phyloP scores from a whole-genome alignment of 306 rosid species.

The Ormosia semicastrata region DNA sequence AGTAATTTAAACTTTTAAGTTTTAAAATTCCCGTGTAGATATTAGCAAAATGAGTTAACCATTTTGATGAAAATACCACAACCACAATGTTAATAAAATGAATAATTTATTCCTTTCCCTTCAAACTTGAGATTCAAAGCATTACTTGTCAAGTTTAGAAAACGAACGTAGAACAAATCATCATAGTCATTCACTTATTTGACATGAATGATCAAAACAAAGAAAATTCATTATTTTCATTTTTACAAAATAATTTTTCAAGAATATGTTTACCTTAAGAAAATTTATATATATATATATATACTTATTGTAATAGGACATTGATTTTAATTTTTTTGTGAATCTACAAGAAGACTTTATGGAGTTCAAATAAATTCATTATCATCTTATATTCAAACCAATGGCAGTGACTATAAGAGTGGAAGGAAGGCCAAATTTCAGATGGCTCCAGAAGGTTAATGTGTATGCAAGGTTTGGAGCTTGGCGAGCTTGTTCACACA shows the following conservation, averaged over 20 bases:
- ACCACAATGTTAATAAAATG: no score
- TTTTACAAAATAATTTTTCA: no score
- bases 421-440: slow-evolving; percentile 85
- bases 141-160: neutral
- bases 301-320: no score
- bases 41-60: no score
- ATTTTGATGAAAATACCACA: neutral
- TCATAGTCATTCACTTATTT: neutral
- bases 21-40: no score
- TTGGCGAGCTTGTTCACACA: slow-evolving; percentile 88
- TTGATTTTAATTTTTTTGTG: neutral
- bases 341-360: neutral
- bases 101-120: no score
- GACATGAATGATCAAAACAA: neutral
- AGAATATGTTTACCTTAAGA: no score
- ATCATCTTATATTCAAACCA: slow-evolving; percentile 72
- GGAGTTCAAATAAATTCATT: neutral
- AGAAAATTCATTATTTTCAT: no score
- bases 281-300: no score
- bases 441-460: slow-evolving; percentile 80
- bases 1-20: no score
- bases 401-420: slow-evolving; percentile 71
- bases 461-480: slow-evolving; percentile 61
- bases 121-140: neutral
- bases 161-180: no score